phyloP scores from a whole-genome alignment of 768 basidiomycete genomes.

The Hypholoma fasciculare region DNA sequence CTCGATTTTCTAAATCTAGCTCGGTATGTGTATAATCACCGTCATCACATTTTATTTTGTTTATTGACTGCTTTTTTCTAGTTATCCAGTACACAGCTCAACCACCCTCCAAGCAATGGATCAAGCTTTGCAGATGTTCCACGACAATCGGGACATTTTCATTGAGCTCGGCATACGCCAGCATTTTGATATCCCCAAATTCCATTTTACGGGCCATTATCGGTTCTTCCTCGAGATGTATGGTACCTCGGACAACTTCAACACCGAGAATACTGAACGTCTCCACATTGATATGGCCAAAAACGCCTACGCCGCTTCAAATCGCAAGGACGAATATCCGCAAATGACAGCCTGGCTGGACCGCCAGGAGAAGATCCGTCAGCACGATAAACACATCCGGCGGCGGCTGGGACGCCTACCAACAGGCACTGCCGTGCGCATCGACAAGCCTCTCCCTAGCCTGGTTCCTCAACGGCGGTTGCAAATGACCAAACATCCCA shows the following conservation, averaged over 20 bases:
- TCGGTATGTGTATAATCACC: too few relatives aligned
- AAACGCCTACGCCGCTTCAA: constrained; percentile 23
- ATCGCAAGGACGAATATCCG: constrained; percentile 23
- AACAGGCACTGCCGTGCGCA: too few relatives aligned
- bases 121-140: constrained; percentile 17
- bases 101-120: not conserved
- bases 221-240: not conserved
- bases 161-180: constrained; percentile 18
- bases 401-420: not conserved
- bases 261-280: constrained; percentile 19
- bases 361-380: constrained; percentile 30
- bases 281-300: constrained; percentile 43
- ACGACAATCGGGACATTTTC: constrained; percentile 26
- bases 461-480: too few relatives aligned
- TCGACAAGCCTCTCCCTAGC: too few relatives aligned
- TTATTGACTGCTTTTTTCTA: too few relatives aligned
- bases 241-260: not conserved
- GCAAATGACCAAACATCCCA: too few relatives aligned
- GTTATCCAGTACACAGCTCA: too few relatives aligned
- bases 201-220: constrained; percentile 29
- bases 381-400: not conserved
- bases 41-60: too few relatives aligned
- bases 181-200: constrained; percentile 35
- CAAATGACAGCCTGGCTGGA: constrained; percentile 40
- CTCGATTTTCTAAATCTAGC: constrained; percentile 30